These are phyloP conservation scores for Sclerotinia glacialis DNA, from an alignment of 2,329 filamentous ascomycete species.

Conservation along the genomic window DNA sequence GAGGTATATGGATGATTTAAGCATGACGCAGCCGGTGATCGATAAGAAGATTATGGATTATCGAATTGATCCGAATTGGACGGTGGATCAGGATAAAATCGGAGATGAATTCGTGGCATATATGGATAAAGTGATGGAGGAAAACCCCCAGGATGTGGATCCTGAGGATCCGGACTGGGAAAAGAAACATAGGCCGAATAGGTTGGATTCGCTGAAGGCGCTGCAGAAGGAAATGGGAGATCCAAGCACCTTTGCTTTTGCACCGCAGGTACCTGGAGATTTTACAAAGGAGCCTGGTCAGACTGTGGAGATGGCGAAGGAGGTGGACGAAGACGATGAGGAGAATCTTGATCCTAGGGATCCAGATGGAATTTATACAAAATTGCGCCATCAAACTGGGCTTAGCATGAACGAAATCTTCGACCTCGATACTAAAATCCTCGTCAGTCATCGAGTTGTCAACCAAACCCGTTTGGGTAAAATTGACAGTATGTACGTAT, in stretches of 20 bases:
- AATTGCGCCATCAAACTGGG: constrained; percentile 50
- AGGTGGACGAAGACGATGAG: constrained; percentile 26
- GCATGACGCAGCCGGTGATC: constrained; percentile 70
- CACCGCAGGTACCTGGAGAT: constrained; percentile 33
- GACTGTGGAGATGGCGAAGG: constrained; percentile 15
- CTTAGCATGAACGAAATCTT: constrained; percentile 53
- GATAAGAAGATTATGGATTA: constrained; percentile 60
- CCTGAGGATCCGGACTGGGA: constrained; percentile 22
- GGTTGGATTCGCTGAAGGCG: constrained; percentile 29
- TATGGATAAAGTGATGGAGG: constrained; percentile 31
- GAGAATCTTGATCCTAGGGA: constrained; percentile 36
- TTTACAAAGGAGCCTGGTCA: constrained; percentile 24
- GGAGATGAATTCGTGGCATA: constrained; percentile 55
- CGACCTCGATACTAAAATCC: constrained; percentile 62
- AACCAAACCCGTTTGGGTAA: constrained; percentile 98
- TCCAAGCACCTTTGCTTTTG: constrained; percentile 26
- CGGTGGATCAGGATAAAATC: constrained; percentile 60
- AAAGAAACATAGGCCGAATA: constrained; percentile 25
- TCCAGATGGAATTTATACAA: constrained; percentile 38
- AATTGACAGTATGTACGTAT: constrained; percentile 70
- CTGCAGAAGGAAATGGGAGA: constrained; percentile 30
- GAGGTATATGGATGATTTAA: constrained; percentile 80
- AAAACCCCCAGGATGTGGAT: constrained; percentile 25
- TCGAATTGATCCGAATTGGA: constrained; percentile 39
- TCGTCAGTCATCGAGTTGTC: constrained; percentile 71